These are phyloP conservation scores for Neurospora sp. DNA, from an alignment of 495 filamentous ascomycete genomes.

Conservation along the genomic window DNA sequence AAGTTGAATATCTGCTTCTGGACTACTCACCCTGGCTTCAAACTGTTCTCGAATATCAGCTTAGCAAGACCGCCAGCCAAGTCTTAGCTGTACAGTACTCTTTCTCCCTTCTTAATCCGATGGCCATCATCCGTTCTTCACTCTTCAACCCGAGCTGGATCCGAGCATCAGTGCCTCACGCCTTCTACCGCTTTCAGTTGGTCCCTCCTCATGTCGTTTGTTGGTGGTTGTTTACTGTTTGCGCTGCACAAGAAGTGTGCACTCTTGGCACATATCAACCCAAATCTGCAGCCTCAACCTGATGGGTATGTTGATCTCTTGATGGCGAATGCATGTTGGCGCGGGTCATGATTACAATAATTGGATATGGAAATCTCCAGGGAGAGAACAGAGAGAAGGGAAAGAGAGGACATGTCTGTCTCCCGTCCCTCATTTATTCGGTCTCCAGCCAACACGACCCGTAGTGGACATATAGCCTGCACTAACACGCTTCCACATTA, in stretches of 20 bases:
- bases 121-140: neutral
- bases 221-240: neutral
- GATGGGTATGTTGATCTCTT: neutral
- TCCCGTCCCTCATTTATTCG: neutral
- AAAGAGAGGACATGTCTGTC: neutral
- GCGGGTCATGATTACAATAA: neutral
- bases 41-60: neutral
- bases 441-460: neutral
- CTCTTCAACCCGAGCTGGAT: neutral
- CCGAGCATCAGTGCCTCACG: too few relatives aligned
- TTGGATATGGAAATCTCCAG: neutral
- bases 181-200: neutral
- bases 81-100: neutral
- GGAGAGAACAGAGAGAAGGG: neutral
- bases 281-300: neutral
- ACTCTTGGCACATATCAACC: neutral
- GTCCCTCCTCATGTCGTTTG: neutral
- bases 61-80: neutral
- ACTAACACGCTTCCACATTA: neutral
- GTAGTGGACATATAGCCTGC: neutral
- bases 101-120: neutral
- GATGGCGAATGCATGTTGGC: too few relatives aligned
- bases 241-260: neutral
- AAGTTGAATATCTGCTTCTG: neutral
- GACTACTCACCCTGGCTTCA: neutral